A percentile compares a stretch with the other conserved stretches of the same genome.
Conservation (phyloP, 257 asterid species). For the Nicotiana otophora region DNA sequence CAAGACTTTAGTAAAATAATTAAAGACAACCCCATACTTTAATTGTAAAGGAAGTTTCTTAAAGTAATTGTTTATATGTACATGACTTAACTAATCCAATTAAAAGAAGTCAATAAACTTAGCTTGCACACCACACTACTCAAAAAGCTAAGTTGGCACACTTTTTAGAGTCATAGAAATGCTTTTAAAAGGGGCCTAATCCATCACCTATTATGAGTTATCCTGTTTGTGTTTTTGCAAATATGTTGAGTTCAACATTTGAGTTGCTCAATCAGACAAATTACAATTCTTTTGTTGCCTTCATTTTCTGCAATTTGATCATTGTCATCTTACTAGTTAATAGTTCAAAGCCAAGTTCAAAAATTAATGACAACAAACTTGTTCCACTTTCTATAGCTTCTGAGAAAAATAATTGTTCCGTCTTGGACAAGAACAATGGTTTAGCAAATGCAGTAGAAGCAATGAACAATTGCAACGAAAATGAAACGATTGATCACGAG, state of each 20-base stretch:
- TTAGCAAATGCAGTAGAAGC: not conserved
- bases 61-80: not conserved
- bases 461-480: not conserved
- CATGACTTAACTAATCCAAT: not conserved
- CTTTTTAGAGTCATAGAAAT: not conserved
- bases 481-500: not conserved
- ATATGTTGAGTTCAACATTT: constrained; percentile 10
- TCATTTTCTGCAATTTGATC: constrained; percentile 5
- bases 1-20: not conserved
- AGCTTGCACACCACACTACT: not conserved
- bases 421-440: not conserved
- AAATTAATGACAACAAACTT: not conserved
- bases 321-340: not conserved
- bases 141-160: not conserved
- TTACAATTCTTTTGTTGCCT: constrained; percentile 3
- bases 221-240: not conserved
- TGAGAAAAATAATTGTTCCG: not conserved
- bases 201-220: not conserved
- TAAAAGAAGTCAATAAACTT: not conserved
- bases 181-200: not conserved
- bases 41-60: not conserved
- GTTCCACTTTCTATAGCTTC: not conserved
- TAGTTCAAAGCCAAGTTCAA: not conserved
- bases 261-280: constrained; percentile 2
- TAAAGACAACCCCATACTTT: not conserved